phyloP scores from a whole-genome alignment of 2,329 filamentous ascomycete species.

The Botrytis galanthina region DNA sequence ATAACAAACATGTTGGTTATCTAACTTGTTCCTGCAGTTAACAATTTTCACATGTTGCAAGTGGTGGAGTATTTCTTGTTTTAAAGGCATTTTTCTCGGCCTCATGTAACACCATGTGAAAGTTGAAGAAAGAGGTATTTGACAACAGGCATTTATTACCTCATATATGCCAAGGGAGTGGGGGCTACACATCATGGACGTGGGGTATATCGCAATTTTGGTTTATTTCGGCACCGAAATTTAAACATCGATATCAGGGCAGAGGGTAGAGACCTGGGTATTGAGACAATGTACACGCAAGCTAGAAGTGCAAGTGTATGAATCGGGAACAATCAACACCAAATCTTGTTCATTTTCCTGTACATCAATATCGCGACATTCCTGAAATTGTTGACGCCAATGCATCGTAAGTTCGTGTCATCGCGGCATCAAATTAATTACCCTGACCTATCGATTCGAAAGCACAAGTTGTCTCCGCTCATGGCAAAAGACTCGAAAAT shows the following conservation, averaged over 20 bases:
- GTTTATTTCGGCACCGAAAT: neutral
- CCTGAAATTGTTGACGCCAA: neutral
- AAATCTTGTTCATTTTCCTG: neutral
- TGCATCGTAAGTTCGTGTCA: neutral
- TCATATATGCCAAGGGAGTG: neutral
- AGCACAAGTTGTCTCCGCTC: neutral
- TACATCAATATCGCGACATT: neutral
- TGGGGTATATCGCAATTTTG: neutral
- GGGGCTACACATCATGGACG: neutral
- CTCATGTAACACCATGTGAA: conserved; percentile 5
- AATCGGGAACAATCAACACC: neutral
- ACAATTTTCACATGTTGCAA: neutral
- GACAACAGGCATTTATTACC: neutral
- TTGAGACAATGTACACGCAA: neutral
- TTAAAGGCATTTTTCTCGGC: neutral
- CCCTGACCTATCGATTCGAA: neutral
- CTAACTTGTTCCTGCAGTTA: neutral
- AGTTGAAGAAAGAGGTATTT: neutral
- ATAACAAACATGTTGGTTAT: neutral
- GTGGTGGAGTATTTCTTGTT: neutral
- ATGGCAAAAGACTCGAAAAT: neutral
- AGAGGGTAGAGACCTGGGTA: neutral
- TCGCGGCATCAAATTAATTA: neutral
- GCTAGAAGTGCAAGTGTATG: neutral
- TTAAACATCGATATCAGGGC: neutral